Evolutionary conservation across 352 stramenopile species (phyloP).

Genomic region (Phytophthora lateralis): DNA sequence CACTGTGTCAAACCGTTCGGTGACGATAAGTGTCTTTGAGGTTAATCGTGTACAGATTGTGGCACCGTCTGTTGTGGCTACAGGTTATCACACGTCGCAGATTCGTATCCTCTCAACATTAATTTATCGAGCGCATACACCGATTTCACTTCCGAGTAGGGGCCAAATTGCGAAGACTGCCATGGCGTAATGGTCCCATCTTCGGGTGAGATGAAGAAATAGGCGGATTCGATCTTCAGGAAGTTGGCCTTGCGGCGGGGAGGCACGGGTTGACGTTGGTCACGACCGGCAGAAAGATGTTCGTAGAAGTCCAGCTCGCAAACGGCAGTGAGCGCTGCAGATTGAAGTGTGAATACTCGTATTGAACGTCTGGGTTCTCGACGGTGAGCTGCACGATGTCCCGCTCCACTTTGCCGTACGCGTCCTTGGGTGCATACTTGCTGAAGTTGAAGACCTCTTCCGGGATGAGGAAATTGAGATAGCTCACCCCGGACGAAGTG

Average conservation of each 20-base stretch:
- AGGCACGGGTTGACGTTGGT: conserved; percentile 25
- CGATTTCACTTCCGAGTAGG: conserved; percentile 39
- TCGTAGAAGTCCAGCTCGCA: conserved; percentile 4
- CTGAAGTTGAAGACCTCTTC: conserved; percentile 15
- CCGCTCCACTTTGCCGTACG: conserved; percentile 29
- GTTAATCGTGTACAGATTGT: not conserved
- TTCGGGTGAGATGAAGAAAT: conserved; percentile 47
- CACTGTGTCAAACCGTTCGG: not conserved
- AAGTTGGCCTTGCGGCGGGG: conserved; percentile 35
- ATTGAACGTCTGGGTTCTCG: conserved; percentile 20
- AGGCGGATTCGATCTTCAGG: conserved; percentile 28
- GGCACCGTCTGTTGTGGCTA: too few relatives aligned
- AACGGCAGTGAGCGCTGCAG: conserved; percentile 10
- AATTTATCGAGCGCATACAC: too few relatives aligned
- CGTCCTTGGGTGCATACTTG: conserved; percentile 9
- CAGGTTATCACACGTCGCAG: too few relatives aligned
- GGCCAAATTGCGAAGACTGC: conserved; percentile 38
- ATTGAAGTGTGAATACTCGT: conserved; percentile 19
- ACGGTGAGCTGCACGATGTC: conserved; percentile 29
- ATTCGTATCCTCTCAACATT: too few relatives aligned
- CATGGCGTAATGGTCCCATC: conserved; percentile 43
- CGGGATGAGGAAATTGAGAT: not conserved
- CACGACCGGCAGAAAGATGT: conserved; percentile 15
- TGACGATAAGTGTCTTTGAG: too few relatives aligned
- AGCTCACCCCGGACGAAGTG: not conserved